A percentile compares a stretch with the other conserved stretches of the same genome.
Evolutionary conservation across 257 asterid species (phyloP).

Genomic region (Fraxinus anomala): DNA sequence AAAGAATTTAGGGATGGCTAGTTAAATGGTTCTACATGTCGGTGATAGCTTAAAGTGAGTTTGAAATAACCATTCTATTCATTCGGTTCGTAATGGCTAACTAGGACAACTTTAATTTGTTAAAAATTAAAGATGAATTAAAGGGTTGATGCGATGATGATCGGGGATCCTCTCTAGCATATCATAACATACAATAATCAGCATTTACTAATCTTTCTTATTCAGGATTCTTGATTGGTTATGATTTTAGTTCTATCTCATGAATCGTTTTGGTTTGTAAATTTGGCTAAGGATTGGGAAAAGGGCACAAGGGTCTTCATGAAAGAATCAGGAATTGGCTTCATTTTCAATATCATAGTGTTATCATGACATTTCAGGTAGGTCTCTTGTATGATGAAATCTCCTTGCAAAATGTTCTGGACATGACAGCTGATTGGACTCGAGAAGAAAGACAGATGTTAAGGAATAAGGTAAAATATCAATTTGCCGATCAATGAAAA

Average conservation of each 20-base stretch:
- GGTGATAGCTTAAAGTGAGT: neutral
- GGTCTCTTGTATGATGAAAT: conserved; percentile 84
- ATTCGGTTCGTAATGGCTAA: neutral
- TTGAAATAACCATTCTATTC: neutral
- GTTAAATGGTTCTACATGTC: neutral
- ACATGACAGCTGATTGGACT: conserved; percentile 91
- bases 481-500: conserved; percentile 2
- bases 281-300: neutral
- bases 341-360: neutral
- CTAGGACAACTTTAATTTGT: neutral
- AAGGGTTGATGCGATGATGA: conserved; percentile 4
- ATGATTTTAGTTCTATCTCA: conserved; percentile 10
- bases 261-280: conserved; percentile 17
- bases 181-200: neutral
- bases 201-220: conserved; percentile 16
- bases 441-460: conserved; percentile 77
- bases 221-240: conserved; percentile 20
- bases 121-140: neutral
- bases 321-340: neutral
- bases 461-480: conserved; percentile 69
- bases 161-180: neutral
- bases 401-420: conserved; percentile 78
- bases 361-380: conserved; percentile 55
- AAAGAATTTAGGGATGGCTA: conserved; percentile 7
- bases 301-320: neutral